These are phyloP conservation scores for Sonneratia caseolaris DNA, from an alignment of 345 rosid genomes.

Conservation along the genomic window DNA sequence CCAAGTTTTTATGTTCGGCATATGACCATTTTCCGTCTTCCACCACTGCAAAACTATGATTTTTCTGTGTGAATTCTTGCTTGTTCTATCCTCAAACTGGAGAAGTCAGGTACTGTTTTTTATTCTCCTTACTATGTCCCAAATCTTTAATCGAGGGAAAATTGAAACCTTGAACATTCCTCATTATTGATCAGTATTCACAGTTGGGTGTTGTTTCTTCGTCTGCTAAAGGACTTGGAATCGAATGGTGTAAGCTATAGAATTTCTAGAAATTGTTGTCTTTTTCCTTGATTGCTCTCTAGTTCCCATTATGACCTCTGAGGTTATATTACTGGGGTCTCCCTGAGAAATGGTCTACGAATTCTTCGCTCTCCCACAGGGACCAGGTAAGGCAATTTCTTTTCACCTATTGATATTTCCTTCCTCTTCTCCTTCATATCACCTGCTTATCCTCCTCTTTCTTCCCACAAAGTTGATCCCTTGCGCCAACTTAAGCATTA, in stretches of 20 bases:
- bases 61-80: not conserved
- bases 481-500: too few species aligned
- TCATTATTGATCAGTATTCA: constrained; percentile 80
- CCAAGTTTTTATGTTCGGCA: not conserved
- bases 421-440: too few species aligned
- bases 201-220: constrained; percentile 89
- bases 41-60: not conserved
- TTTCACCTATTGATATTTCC: too few species aligned
- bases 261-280: not conserved
- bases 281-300: not conserved
- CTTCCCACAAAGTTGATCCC: too few species aligned
- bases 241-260: constrained; percentile 77
- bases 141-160: constrained; percentile 75
- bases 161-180: constrained; percentile 61
- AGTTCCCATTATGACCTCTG: not conserved
- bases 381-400: too few species aligned
- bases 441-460: too few species aligned
- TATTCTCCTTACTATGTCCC: constrained; percentile 8
- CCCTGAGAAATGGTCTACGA: too few species aligned
- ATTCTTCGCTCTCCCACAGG: too few species aligned
- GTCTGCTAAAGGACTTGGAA: constrained; percentile 73
- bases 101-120: not conserved
- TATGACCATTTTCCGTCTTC: not conserved
- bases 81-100: not conserved
- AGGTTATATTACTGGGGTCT: not conserved